A percentile compares a stretch with the other conserved stretches of the same genome.
Evolutionary conservation across 2,329 filamentous ascomycete species (phyloP).

Genomic region (Lecanosticta acicola): DNA sequence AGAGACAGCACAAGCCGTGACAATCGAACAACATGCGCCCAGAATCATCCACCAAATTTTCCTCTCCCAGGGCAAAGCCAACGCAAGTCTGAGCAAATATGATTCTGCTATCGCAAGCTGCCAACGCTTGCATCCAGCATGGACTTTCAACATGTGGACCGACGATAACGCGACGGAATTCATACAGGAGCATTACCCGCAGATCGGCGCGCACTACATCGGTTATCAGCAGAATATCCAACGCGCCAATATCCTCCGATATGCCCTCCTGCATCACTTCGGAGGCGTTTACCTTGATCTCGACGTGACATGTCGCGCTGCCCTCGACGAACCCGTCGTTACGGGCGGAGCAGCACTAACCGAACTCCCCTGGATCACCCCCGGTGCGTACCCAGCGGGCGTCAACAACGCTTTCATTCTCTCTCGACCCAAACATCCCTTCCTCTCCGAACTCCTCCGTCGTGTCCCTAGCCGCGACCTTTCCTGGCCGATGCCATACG

Average conservation of each 20-base stretch:
- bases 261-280: conserved; percentile 25
- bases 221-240: conserved; percentile 26
- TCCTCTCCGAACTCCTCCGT: conserved; percentile 19
- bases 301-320: conserved; percentile 24
- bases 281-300: conserved; percentile 29
- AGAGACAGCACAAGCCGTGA: conserved; percentile 2
- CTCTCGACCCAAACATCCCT: conserved; percentile 21
- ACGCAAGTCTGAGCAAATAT: conserved; percentile 19
- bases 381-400: conserved; percentile 26
- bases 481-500: conserved; percentile 26
- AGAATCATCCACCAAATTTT: conserved; percentile 28
- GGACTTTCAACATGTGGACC: conserved; percentile 24
- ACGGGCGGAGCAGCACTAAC: conserved; percentile 12
- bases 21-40: conserved; percentile 11
- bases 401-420: conserved; percentile 32
- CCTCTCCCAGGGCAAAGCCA: conserved; percentile 17
- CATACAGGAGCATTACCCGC: conserved; percentile 23
- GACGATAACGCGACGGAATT: conserved; percentile 20
- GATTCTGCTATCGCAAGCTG: conserved; percentile 20
- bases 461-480: conserved; percentile 19
- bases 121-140: conserved; percentile 20
- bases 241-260: conserved; percentile 28
- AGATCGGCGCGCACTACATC: conserved; percentile 21
- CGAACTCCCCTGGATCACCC: conserved; percentile 22
- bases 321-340: conserved; percentile 16